These are phyloP conservation scores for Elaeis guineensis DNA, from an alignment of 176 grass and related monocot genomes.

Conservation along the genomic window DNA sequence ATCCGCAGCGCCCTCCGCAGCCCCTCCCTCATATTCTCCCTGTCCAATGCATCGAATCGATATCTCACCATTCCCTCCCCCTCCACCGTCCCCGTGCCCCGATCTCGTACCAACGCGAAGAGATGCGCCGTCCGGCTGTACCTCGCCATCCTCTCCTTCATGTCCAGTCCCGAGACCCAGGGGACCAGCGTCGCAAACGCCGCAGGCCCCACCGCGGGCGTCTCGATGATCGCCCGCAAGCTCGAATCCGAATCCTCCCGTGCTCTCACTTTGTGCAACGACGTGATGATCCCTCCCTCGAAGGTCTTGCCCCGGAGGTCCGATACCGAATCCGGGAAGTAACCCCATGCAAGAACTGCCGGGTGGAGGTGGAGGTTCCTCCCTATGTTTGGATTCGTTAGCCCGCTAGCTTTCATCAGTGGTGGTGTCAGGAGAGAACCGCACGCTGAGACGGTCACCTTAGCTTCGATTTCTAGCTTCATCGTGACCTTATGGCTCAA, in stretches of 20 bases:
- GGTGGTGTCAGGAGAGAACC: constrained; percentile 70
- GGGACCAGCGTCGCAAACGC: constrained; percentile 35
- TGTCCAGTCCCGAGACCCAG: constrained; percentile 71
- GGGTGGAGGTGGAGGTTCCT: constrained; percentile 84
- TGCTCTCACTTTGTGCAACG: constrained; percentile 59
- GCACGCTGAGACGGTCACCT: constrained; percentile 51
- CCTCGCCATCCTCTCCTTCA: constrained; percentile 66
- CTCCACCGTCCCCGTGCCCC: constrained; percentile 54
- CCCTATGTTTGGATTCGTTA: constrained; percentile 75
- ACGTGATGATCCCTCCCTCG: constrained; percentile 94
- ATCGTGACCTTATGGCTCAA: constrained; percentile 29
- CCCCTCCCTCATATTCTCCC: constrained; percentile 49
- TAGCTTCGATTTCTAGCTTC: constrained; percentile 52
- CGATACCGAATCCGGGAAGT: constrained; percentile 56
- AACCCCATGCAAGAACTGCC: constrained; percentile 55
- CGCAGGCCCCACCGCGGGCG: constrained; percentile 42
- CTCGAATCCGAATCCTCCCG: constrained; percentile 9
- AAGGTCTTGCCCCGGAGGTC: constrained; percentile 56
- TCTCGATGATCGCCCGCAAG: constrained; percentile 46
- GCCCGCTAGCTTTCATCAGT: constrained; percentile 53
- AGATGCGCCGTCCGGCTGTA: constrained; percentile 66
- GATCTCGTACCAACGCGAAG: constrained; percentile 55
- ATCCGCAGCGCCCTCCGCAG: constrained; percentile 52
- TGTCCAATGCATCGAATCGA: constrained; percentile 28
- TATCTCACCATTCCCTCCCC: constrained; percentile 54